These are phyloP conservation scores for Kluyveromyces lactis DNA, from an alignment of 805 yeast species.

Conservation along the genomic window DNA sequence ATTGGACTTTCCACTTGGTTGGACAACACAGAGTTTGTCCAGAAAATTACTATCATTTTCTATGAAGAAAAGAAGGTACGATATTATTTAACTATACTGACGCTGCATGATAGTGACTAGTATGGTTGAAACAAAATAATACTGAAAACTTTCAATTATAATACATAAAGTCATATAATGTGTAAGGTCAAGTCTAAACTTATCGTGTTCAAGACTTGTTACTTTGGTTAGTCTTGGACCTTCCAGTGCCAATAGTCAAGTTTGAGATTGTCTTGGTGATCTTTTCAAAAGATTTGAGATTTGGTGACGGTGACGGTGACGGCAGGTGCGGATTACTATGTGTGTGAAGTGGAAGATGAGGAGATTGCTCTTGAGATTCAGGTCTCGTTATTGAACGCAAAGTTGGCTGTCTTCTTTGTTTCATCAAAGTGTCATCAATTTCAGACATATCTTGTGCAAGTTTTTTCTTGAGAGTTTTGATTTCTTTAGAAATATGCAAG, in stretches of 20 bases:
- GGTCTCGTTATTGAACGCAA: not conserved
- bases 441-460: slow-evolving; percentile 9
- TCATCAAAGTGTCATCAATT: not conserved
- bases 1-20: too few species aligned
- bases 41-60: too few species aligned
- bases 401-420: not conserved
- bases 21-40: too few species aligned
- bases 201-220: not conserved
- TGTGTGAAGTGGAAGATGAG: not conserved
- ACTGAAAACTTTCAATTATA: too few species aligned
- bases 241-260: not conserved
- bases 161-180: too few species aligned
- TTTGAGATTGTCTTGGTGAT: not conserved
- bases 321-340: not conserved
- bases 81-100: too few species aligned
- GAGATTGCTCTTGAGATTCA: not conserved
- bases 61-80: too few species aligned
- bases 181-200: too few species aligned
- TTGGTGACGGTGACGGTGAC: not conserved
- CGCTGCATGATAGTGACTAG: too few species aligned
- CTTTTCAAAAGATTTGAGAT: not conserved
- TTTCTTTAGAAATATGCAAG: slow-evolving; percentile 21
- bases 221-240: not conserved
- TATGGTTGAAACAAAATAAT: too few species aligned
- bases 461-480: slow-evolving; percentile 17